A percentile compares a stretch with the other conserved stretches of the same genome.
These are phyloP conservation scores for Anastatica hierochuntica DNA, from an alignment of 345 rosid species.

Conservation along the genomic window DNA sequence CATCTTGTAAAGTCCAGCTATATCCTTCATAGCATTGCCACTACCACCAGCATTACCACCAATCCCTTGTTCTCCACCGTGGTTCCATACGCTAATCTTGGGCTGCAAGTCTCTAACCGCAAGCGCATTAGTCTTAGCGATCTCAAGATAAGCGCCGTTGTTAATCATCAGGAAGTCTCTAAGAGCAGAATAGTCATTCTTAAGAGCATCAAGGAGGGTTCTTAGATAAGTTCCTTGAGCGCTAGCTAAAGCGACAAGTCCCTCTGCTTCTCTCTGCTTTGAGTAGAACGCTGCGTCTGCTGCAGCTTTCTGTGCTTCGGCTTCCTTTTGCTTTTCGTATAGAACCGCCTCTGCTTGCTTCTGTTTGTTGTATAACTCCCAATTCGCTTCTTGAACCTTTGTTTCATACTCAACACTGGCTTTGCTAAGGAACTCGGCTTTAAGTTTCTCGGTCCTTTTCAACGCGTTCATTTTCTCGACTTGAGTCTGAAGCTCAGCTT, in stretches of 20 bases:
- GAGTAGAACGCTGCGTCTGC: constrained; percentile 50
- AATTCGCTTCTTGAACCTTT: constrained; percentile 70
- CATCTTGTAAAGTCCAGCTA: constrained; percentile 62
- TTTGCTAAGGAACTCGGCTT: constrained; percentile 64
- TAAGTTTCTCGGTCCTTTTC: constrained; percentile 61
- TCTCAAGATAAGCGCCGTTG: constrained; percentile 37
- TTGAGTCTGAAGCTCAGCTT: constrained; percentile 63
- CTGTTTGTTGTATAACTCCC: constrained; percentile 56
- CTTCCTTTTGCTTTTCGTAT: constrained; percentile 45
- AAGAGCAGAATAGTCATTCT: constrained; percentile 42
- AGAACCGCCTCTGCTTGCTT: constrained; percentile 55
- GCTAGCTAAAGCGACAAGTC: constrained; percentile 40
- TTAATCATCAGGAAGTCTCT: constrained; percentile 62
- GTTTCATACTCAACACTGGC: constrained; percentile 81
- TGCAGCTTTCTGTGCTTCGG: constrained; percentile 51
- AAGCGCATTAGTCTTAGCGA: constrained; percentile 49
- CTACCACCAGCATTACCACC: constrained; percentile 7
- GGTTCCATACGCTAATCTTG: constrained; percentile 64
- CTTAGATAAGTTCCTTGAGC: constrained; percentile 53
- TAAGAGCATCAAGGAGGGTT: constrained; percentile 44
- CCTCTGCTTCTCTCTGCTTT: constrained; percentile 64
- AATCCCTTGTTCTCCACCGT: constrained; percentile 23
- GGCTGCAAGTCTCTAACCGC: constrained; percentile 58
- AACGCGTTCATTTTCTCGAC: constrained; percentile 72
- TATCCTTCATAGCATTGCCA: constrained; percentile 42